Conservation (phyloP, 1,284 basidiomycete species). For the Bondarzewia mesenterica region DNA sequence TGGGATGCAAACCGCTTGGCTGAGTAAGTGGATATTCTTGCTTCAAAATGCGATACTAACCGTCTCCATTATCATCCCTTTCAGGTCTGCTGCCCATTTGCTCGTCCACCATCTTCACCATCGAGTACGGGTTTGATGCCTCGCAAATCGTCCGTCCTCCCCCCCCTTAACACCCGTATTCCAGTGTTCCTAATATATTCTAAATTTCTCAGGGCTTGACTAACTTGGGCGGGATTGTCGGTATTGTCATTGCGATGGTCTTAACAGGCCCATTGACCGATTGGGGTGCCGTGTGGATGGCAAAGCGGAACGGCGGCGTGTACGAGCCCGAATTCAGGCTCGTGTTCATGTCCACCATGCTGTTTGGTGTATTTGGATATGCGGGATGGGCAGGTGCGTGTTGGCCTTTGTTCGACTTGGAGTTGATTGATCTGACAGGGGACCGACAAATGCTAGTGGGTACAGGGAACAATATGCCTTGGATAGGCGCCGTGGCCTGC, state of each 20-base stretch:
- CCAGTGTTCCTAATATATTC: neutral
- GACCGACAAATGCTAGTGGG: slow-evolving; percentile 25
- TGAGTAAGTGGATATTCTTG: slow-evolving; percentile 21
- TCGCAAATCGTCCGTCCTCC: slow-evolving; percentile 23
- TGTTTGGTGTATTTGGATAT: slow-evolving; percentile 36
- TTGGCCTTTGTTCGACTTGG: too few species aligned
- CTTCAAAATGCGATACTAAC: neutral
- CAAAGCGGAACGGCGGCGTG: slow-evolving; percentile 33
- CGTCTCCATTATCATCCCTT: neutral
- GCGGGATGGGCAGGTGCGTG: slow-evolving; percentile 32
- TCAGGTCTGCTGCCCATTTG: slow-evolving; percentile 31
- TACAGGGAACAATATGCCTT: slow-evolving; percentile 32
- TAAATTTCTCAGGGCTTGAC: slow-evolving; percentile 23
- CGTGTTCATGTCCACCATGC: slow-evolving; percentile 32
- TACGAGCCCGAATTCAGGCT: slow-evolving; percentile 42
- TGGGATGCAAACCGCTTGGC: slow-evolving; percentile 34
- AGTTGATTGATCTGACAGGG: too few species aligned
- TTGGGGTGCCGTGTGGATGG: slow-evolving; percentile 32
- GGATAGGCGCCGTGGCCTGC: slow-evolving; percentile 36
- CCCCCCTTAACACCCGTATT: neutral
- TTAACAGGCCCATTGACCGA: slow-evolving; percentile 35
- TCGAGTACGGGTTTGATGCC: slow-evolving; percentile 31
- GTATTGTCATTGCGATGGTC: slow-evolving; percentile 30
- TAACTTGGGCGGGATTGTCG: slow-evolving; percentile 34
- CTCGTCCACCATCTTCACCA: slow-evolving; percentile 34